Percentiles rank a stretch among this genome's conserved stretches.
Conservation (phyloP, 306 rosid species). For the Malus sieversii region DNA sequence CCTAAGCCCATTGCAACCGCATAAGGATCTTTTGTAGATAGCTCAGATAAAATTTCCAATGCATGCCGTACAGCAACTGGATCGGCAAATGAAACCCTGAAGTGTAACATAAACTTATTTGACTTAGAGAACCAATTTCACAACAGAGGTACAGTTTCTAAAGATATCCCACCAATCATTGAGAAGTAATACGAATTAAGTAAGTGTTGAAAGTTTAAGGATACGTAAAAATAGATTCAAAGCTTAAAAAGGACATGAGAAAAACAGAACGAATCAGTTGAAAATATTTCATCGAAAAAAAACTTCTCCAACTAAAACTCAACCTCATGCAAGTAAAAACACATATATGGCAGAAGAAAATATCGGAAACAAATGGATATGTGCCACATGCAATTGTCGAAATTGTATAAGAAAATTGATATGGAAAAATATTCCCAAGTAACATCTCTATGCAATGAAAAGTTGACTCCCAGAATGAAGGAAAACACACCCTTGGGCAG, state of each 20-base stretch:
- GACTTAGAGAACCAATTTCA: neutral
- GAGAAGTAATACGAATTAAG: neutral
- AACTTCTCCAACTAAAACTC: neutral
- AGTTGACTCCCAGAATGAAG: constrained; percentile 11
- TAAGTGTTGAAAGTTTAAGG: neutral
- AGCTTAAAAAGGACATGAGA: neutral
- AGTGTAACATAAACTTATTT: constrained; percentile 11
- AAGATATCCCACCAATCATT: constrained; percentile 11
- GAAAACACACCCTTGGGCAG: constrained; percentile 71
- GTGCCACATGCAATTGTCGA: neutral
- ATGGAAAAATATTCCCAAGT: neutral
- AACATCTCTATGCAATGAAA: constrained; percentile 17
- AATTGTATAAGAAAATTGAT: neutral
- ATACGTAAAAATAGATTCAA: neutral
- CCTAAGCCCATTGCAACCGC: constrained; percentile 94
- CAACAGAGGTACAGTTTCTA: constrained; percentile 4
- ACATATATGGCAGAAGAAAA: too few species aligned
- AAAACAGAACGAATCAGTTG: constrained; percentile 13
- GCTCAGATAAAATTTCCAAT: constrained; percentile 79
- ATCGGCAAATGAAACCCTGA: constrained; percentile 81
- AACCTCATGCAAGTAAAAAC: neutral
- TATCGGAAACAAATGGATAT: neutral
- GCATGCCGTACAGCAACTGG: constrained; percentile 98
- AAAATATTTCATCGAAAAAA: neutral
- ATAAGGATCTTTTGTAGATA: constrained; percentile 82